Evolutionary conservation across 176 grass and related monocot species (phyloP), one percentile per base, ranked within the genome.

Genomic region (Olyra latifolia): DNA sequence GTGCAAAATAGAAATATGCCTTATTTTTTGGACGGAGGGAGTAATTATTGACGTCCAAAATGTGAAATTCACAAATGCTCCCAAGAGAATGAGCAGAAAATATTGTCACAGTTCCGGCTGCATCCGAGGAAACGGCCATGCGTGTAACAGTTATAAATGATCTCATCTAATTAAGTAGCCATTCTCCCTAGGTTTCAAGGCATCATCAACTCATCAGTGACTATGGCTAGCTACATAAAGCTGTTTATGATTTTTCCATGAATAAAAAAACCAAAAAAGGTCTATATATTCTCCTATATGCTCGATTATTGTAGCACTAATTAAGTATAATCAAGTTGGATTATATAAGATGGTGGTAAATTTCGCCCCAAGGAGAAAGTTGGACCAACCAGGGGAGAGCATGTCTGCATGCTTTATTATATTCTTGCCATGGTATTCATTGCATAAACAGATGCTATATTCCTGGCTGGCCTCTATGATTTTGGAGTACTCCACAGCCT

Each of bases 341-440:
- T 48, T 54, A 22, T 22, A 48, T 62, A 54, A 55, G 76, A 13
- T 50, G 58, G 25, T 2, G 74, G 87, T 77, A 89, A 89, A 8
- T 66, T 89, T 43, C 77, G 20, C 46, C 32, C 32, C 32, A 35
- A 4, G 5, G 2, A 3, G 46, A 76, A 55, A 30, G 50, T 29
- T 27, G 1, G 55, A 40, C n/a, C 81, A 84, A 54, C 14, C 61
- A 84, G 14, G 1, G n/a, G 61, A 32, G 39, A 52, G 62, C 22
- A 38, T 58, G 56, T 53, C 23, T 9, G 4, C 40, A 19, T 19
- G 11, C 50, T 79, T 76, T 75, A 85, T 64, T 25, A 69, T 80
- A 64, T 89, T 88, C 75, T 11, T 19, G 63, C 56, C 12, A 71
- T 46, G 55, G 46, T 38, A 58, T 63, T 20, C 47, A 44, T 60